Base-by-base conservation (phyloP, 2,329 filamentous ascomycete genomes). In the Aspergillus sp. region DNA sequence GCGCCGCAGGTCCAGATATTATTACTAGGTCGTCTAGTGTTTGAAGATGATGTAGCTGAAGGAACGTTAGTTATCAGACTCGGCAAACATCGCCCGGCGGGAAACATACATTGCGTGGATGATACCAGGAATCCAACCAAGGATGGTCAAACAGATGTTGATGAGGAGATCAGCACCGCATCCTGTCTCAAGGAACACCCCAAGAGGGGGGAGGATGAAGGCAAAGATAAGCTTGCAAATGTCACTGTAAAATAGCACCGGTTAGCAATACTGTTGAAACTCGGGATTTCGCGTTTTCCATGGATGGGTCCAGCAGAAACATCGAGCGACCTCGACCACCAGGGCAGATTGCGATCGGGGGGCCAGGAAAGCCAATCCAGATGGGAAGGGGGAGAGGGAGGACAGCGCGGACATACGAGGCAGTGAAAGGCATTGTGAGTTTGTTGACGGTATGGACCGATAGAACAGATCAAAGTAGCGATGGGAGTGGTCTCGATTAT, bases 151-250 rank as follows among this genome's bases (percentile, higher is more conserved):
- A 71, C 92, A 84, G 77, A 96, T 90, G 87, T 96, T 96, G 86
- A 96, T 96, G 78, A 93, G 82, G 71, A 96, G 82, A 75, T 96
- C 90, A 66, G 88, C 86, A 73, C 88, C 88, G 80, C 92, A 96
- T 70, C 92, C 92, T 68, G 89, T 87, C 88, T 96, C 92, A 67
- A 96, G 90, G 85, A 96, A 95, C 75, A 96, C 92, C 81, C 92
- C 92, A 56, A 96, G 80, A 74, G 92, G 92, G 57, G 92, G 92
- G 65, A 96, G 86, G 80, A 96, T 81, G 82, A 96, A 82, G 82
- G 92, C 92, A 80, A 96, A 84, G 79, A 96, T 84, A 82, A 90
- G 89, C 81, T 90, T 90, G 85, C 86, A 87, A 79, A 90, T 86
- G 74, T 90, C 87, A 75, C 87, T 89, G 68, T 37, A 41, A 11